Conservation (phyloP, 225 moss, liverwort and hornwort genomes). For the Takakia lepidozioides region DNA sequence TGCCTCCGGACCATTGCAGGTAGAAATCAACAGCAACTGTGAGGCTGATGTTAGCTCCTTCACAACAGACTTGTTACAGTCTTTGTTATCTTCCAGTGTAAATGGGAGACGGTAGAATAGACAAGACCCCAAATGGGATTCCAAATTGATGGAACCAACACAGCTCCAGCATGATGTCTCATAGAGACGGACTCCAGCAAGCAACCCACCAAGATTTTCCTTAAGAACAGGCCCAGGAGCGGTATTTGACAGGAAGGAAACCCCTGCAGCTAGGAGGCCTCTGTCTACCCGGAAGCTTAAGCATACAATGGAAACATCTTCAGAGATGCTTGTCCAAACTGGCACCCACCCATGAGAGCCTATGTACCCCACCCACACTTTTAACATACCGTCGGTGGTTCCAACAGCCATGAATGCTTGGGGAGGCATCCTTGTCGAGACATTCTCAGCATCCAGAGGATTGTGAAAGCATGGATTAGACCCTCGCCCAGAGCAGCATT, state of each 20-base stretch:
- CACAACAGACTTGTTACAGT: conserved; percentile 5
- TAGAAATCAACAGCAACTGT: conserved; percentile 27
- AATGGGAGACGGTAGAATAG: conserved; percentile 22
- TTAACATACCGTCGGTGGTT: conserved; percentile 31
- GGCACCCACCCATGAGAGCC: conserved; percentile 20
- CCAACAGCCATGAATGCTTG: conserved; percentile 19
- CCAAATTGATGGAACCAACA: conserved; percentile 18
- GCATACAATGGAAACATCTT: conserved; percentile 19
- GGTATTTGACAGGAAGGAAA: conserved; percentile 9
- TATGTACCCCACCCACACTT: conserved; percentile 28
- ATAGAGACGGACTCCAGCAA: conserved; percentile 24
- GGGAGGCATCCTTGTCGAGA: conserved; percentile 3
- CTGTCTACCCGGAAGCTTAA: conserved; percentile 34
- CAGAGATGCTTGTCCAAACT: conserved; percentile 12
- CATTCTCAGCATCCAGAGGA: too few relatives aligned
- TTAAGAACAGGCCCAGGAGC: background rate
- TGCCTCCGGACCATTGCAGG: conserved; percentile 26
- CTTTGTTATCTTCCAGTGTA: conserved; percentile 9
- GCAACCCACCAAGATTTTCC: conserved; percentile 2
- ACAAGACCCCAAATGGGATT: conserved; percentile 22
- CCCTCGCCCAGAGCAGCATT: too few relatives aligned
- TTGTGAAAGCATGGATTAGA: too few relatives aligned
- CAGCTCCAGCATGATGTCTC: conserved; percentile 24
- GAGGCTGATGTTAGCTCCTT: conserved; percentile 18
- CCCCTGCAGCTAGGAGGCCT: conserved; percentile 21